These are phyloP conservation scores for Rhizomucor pusillus DNA, from an alignment of 371 early-diverging fungal genomes.

Conservation along the genomic window DNA sequence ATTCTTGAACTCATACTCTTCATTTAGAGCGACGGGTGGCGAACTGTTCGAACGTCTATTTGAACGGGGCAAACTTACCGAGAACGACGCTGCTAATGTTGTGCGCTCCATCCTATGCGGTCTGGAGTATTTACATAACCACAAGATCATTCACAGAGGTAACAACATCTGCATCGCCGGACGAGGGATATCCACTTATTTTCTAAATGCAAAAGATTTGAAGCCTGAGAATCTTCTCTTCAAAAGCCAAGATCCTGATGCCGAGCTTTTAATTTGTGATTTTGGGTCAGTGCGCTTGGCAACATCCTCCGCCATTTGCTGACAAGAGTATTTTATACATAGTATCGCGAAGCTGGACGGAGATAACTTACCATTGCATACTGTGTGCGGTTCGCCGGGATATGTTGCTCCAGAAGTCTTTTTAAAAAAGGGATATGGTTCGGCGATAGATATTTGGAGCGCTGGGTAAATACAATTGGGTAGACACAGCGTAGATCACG, in stretches of 20 bases:
- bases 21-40: slow-evolving; percentile 72
- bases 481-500: not conserved
- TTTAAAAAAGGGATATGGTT: slow-evolving; percentile 63
- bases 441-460: slow-evolving; percentile 85
- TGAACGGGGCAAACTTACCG: slow-evolving; percentile 82
- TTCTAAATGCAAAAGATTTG: slow-evolving; percentile 52
- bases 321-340: not conserved
- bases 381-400: slow-evolving; percentile 63
- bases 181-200: not conserved
- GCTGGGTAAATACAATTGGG: slow-evolving; percentile 38
- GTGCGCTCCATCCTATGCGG: slow-evolving; percentile 66
- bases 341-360: slow-evolving; percentile 56
- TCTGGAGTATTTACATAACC: slow-evolving; percentile 74
- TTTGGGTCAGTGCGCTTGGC: slow-evolving; percentile 49
- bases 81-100: slow-evolving; percentile 77
- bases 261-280: slow-evolving; percentile 64
- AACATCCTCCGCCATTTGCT: not conserved
- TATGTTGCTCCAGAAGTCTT: slow-evolving; percentile 85
- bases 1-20: not conserved
- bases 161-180: slow-evolving; percentile 7
- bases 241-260: slow-evolving; percentile 51
- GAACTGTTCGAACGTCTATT: slow-evolving; percentile 90
- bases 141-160: slow-evolving; percentile 74
- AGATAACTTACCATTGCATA: slow-evolving; percentile 49
- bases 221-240: slow-evolving; percentile 84